These are phyloP conservation scores for Chrysanthemum makinoi DNA, from an alignment of 129 eudicot genomes.

Conservation along the genomic window DNA sequence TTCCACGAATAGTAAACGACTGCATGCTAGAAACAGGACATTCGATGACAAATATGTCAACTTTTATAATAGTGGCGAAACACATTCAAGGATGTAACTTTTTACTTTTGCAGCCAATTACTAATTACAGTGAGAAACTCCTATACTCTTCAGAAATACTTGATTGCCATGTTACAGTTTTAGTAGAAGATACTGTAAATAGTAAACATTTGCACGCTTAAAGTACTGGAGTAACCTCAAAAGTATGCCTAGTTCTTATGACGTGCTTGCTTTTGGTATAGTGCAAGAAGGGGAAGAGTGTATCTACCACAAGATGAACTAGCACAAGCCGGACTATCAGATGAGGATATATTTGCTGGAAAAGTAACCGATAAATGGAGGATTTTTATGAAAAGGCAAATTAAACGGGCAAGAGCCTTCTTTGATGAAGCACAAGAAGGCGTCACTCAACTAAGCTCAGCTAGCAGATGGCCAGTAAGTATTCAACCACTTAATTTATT, in stretches of 20 bases:
- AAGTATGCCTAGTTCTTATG: conserved; percentile 9
- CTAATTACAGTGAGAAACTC: neutral
- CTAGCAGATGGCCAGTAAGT: conserved; percentile 99
- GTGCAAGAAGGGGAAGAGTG: conserved; percentile 95
- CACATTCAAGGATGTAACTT: neutral
- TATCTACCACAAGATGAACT: conserved; percentile 95
- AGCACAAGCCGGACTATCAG: conserved; percentile 91
- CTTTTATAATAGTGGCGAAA: neutral
- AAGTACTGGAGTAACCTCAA: neutral
- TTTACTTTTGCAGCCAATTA: neutral
- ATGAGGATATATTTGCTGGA: conserved; percentile 95
- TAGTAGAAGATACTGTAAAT: neutral
- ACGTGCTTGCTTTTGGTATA: conserved; percentile 32
- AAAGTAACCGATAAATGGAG: conserved; percentile 97
- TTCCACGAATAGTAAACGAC: neutral
- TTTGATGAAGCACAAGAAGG: conserved; percentile 93
- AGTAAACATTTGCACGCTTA: too few species aligned
- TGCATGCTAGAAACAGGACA: neutral
- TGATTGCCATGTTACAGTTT: neutral
- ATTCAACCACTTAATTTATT: neutral
- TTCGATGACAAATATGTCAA: neutral
- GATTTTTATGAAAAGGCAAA: conserved; percentile 88
- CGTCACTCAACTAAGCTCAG: conserved; percentile 82
- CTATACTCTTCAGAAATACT: neutral
- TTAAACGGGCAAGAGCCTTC: conserved; percentile 84